Base-by-base conservation (phyloP, 495 filamentous ascomycete genomes). In the Tricharina praecox region DNA sequence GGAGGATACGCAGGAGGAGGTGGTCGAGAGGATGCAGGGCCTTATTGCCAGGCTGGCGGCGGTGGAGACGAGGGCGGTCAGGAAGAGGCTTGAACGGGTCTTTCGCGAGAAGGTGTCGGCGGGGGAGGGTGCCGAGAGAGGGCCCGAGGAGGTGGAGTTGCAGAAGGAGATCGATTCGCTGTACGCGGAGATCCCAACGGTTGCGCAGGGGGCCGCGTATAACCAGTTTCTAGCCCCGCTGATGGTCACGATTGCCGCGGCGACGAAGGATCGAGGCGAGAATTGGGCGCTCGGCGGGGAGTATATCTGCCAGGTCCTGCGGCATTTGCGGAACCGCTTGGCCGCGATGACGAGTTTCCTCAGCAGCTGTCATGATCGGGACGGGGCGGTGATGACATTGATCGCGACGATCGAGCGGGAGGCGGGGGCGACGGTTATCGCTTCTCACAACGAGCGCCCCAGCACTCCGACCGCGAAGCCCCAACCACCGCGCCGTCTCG, bases 171-270 rank as follows among this genome's bases (percentile, higher is more conserved):
- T 60, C 23, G 57, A 56, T 24, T 49, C 37, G 15, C 53, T 60
- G 3, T 61, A 60, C 40, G 42, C 47, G 2, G 58, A 60, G 23
- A 60, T 60, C 38, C 53, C 58, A 30, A 49, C 58, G 4, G 58
- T 60, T 1, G 53, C 57, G 18, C 44, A 52, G 38, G 55, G 55
- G 48, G 50, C 58, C 7, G 50, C 46, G 15, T 50, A 60, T 32
- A 50, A 53, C 16, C 53, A 56, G 33, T 60, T 61, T 18, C 28
- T 60, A 9, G 33, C 44, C 16, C 58, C 58, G 15, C 32, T 60
- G 20, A 30, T 52, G 9, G 50, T 36, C 16, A 45, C 50, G 21
- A 42, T 53, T 5, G 44, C 58, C 4, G 45, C 43, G 1, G 50
- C 45, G n/a, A 50, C 39, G 16, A 49, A 37, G n/a, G 51, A 53